These are phyloP conservation scores for Phalaenopsis equestris DNA, from an alignment of 106 monocot genomes.

Conservation along the genomic window DNA sequence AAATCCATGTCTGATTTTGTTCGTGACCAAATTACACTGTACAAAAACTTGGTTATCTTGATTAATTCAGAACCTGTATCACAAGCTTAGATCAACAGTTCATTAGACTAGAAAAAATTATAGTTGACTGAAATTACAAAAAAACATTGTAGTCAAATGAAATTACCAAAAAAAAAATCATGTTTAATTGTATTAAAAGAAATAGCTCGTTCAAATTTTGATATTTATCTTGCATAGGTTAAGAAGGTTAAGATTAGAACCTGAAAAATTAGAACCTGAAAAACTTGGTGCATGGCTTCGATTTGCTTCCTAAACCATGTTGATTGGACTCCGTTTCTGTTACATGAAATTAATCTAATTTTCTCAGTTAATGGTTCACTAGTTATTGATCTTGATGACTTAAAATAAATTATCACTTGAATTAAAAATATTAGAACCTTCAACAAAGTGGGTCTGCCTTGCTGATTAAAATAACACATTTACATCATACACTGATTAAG, in stretches of 20 bases:
- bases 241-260: slow-evolving; percentile 51
- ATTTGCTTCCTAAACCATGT: slow-evolving; percentile 99
- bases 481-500: too few relatives aligned
- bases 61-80: slow-evolving; percentile 67
- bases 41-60: slow-evolving; percentile 51
- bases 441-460: too few relatives aligned
- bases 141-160: neutral
- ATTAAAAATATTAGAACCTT: neutral
- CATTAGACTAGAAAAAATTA: slow-evolving; percentile 19
- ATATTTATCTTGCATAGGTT: slow-evolving; percentile 39
- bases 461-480: neutral
- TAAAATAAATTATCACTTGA: neutral
- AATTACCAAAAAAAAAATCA: neutral
- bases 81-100: slow-evolving; percentile 39
- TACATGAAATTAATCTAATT: slow-evolving; percentile 54
- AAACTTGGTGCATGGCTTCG: slow-evolving; percentile 99
- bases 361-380: slow-evolving; percentile 37
- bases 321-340: slow-evolving; percentile 64
- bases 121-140: too few relatives aligned
- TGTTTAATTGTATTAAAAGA: slow-evolving; percentile 7
- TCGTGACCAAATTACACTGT: slow-evolving; percentile 25
- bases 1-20: slow-evolving; percentile 10
- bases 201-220: slow-evolving; percentile 22
- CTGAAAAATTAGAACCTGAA: slow-evolving; percentile 96
- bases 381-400: slow-evolving; percentile 11